Evolutionary conservation across 805 yeast genomes (phyloP).

Genomic region (Starmerella apis): DNA sequence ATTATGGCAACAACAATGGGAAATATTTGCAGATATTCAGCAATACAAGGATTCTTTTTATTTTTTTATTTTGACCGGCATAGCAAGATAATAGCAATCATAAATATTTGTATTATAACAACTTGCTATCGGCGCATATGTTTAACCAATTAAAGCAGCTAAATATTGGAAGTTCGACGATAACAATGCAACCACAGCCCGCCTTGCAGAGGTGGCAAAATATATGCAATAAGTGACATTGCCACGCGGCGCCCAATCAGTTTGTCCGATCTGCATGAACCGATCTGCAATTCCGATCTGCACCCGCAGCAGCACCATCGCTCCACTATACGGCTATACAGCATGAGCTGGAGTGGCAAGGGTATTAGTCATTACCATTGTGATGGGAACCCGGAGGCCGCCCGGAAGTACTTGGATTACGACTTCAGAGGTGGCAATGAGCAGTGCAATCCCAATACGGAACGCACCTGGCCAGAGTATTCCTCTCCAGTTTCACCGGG

Average conservation of each 20-base stretch:
- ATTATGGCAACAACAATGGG: too few relatives aligned
- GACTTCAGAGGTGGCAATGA: constrained; percentile 14
- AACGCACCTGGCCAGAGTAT: constrained; percentile 15
- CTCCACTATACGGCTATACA: background rate
- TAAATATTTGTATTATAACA: too few relatives aligned
- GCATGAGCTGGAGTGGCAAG: constrained; percentile 1
- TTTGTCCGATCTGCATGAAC: background rate
- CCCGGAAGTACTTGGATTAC: background rate
- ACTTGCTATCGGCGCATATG: too few relatives aligned
- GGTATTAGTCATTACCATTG: constrained; percentile 3
- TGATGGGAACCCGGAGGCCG: constrained; percentile 6
- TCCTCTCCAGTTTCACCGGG: constrained; percentile 56
- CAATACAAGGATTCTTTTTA: too few relatives aligned
- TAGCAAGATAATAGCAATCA: too few relatives aligned
- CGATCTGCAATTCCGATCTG: background rate
- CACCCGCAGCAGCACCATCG: background rate
- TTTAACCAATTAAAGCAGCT: too few relatives aligned
- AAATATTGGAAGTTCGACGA: too few relatives aligned
- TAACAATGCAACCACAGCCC: background rate
- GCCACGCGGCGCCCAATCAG: constrained; percentile 1
- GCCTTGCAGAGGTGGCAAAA: background rate
- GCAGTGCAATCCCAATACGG: constrained; percentile 24
- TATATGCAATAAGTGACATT: background rate
- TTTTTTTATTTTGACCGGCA: too few relatives aligned
- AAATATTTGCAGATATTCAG: background rate